Evolutionary conservation across 2,329 filamentous ascomycete genomes (phyloP).

Genomic region (Epichloe gansuensis): DNA sequence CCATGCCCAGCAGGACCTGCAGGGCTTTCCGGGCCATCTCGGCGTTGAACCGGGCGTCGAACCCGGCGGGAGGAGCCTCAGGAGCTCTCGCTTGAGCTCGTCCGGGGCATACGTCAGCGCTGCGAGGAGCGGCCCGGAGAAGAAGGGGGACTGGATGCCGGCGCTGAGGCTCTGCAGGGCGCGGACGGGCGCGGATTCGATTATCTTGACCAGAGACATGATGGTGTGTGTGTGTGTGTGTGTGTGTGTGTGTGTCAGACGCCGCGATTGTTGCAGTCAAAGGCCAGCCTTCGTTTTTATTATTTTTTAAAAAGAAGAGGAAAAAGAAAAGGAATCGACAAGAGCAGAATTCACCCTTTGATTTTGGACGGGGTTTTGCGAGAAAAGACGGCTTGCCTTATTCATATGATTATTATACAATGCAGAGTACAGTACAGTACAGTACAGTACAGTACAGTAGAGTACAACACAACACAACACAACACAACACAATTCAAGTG

Average conservation of each 20-base stretch:
- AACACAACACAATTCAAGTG: not conserved
- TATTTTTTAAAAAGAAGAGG: no score
- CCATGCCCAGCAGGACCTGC: slow-evolving; percentile 13
- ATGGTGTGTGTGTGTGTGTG: not conserved
- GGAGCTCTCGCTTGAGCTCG: not conserved
- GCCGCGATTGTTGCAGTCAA: no score
- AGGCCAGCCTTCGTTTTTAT: no score
- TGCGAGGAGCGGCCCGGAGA: slow-evolving; percentile 10
- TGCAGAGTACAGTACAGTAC: no score
- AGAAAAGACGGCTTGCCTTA: not conserved
- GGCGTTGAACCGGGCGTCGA: slow-evolving; percentile 3
- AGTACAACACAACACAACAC: no score
- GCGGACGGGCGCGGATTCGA: slow-evolving; percentile 9
- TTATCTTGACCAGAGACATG: slow-evolving; percentile 6
- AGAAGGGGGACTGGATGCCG: slow-evolving; percentile 7
- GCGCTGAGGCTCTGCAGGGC: slow-evolving; percentile 3
- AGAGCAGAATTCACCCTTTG: no score
- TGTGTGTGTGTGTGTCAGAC: no score
- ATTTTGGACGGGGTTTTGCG: no score
- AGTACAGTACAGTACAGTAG: no score
- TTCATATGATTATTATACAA: not conserved
- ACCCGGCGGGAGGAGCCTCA: slow-evolving; percentile 2
- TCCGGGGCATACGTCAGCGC: slow-evolving; percentile 7
- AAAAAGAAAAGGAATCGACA: not conserved
- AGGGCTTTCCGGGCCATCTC: slow-evolving; percentile 5